Evolutionary conservation across 306 rosid genomes (phyloP).

Genomic region (Trifolium repens): DNA sequence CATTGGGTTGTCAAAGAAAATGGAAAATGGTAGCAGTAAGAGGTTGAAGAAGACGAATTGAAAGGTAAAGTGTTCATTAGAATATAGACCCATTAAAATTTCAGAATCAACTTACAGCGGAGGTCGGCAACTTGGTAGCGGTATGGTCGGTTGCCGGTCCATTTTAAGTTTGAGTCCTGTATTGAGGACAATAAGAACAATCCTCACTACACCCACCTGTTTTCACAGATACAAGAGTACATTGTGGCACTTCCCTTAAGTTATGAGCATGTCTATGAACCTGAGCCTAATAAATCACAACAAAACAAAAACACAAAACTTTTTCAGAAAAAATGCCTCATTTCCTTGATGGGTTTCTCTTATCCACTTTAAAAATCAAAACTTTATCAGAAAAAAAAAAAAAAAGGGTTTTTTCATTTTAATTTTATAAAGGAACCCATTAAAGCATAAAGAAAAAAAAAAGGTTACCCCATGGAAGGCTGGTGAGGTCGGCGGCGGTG

Average conservation of each 20-base stretch:
- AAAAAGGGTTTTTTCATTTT: not conserved
- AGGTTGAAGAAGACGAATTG: too few species aligned
- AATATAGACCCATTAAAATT: too few species aligned
- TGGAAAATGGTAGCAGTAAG: too few species aligned
- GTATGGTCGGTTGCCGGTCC: too few species aligned
- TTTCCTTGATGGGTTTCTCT: conserved; percentile 21
- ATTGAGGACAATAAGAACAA: conserved; percentile 93
- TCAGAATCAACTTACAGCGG: too few species aligned
- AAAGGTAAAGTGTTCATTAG: too few species aligned
- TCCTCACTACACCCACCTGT: conserved; percentile 99
- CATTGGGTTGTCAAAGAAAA: too few species aligned
- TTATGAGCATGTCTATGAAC: conserved; percentile 94
- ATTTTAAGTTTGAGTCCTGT: conserved; percentile 90
- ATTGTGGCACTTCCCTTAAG: conserved; percentile 96
- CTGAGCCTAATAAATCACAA: conserved; percentile 68
- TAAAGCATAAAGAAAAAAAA: not conserved
- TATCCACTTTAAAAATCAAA: conserved; percentile 9
- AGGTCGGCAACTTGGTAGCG: too few species aligned
- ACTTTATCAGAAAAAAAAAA: not conserved
- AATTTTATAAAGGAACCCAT: not conserved
- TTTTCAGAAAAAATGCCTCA: not conserved
- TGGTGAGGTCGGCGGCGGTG: too few species aligned
- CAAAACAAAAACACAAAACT: not conserved
- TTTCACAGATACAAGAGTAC: conserved; percentile 92
- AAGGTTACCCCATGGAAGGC: conserved; percentile 84